These are phyloP conservation scores for Saccharomyces hybrid DNA, from an alignment of 1,139 yeast species.

Conservation along the genomic window DNA sequence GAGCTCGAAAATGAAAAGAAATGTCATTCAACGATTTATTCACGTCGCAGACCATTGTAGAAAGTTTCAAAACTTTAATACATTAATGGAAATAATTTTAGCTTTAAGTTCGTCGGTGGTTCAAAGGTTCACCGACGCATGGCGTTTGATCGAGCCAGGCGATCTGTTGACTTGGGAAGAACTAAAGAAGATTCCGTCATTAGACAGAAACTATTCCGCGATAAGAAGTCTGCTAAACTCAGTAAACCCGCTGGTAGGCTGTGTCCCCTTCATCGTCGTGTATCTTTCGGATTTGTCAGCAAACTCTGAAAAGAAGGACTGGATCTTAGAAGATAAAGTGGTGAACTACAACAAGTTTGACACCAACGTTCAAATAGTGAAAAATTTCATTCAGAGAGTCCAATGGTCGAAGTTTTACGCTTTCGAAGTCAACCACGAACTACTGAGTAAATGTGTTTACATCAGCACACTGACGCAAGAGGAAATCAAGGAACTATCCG, in stretches of 20 bases:
- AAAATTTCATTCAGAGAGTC: slow-evolving; percentile 69
- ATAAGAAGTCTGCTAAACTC: slow-evolving; percentile 56
- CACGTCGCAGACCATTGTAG: slow-evolving; percentile 74
- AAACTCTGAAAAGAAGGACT: slow-evolving; percentile 55
- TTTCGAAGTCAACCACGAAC: slow-evolving; percentile 44
- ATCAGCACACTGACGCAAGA: slow-evolving; percentile 68
- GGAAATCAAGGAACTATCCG: slow-evolving; percentile 41
- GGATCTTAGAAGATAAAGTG: slow-evolving; percentile 36
- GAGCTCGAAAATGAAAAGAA: slow-evolving; percentile 48
- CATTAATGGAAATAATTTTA: slow-evolving; percentile 77
- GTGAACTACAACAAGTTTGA: slow-evolving; percentile 75
- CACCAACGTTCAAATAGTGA: slow-evolving; percentile 70
- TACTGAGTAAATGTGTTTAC: slow-evolving; percentile 76
- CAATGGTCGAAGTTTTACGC: slow-evolving; percentile 74
- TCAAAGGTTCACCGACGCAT: slow-evolving; percentile 57
- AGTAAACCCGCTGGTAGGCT: slow-evolving; percentile 64
- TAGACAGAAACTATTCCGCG: slow-evolving; percentile 55
- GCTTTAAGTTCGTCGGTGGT: slow-evolving; percentile 73
- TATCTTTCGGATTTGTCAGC: slow-evolving; percentile 76
- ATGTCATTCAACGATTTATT: slow-evolving; percentile 68
- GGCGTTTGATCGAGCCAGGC: slow-evolving; percentile 53
- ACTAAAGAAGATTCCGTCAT: slow-evolving; percentile 55
- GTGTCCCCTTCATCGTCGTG: slow-evolving; percentile 84
- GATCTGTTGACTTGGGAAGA: slow-evolving; percentile 58
- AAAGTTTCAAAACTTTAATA: slow-evolving; percentile 70